Evolutionary conservation across 768 basidiomycete genomes (phyloP), one percentile per base, ranked within the genome.

Genomic region (Psilocybe sp.): DNA sequence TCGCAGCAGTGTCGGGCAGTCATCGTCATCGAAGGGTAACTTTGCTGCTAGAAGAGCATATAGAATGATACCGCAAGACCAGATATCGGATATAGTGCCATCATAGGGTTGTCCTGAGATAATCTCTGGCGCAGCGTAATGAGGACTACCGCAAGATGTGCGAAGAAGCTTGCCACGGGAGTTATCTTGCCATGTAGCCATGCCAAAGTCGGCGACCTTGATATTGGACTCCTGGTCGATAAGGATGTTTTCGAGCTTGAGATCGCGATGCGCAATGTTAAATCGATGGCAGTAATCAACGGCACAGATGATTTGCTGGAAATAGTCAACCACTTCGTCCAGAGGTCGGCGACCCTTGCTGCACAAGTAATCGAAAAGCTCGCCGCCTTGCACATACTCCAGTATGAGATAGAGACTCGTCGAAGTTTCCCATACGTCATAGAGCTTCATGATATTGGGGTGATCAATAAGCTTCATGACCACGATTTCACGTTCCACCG

Each of bases 381-480:
- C 95, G 53, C 95, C 95, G 51, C 91, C 92, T 56, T 93, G 88
- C 54, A 95, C 85, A 66, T 95, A 97, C 71, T 98, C 95, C 59
- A 96, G 84, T 59, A 98, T 87, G 52, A 98, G 83, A 66, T 83
- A 97, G 56, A 96, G 80, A 51, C 95, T 85, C 31, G 81, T 79
- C 4, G 87, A 87, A 0, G 93, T 94, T 69, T 98, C 94, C 92
- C 92, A 98, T 54, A 98, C 94, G 63, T 98, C 95, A 71, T 93
- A 95, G 23, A 98, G 80, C 50, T 84, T 86, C 81, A 97, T 82
- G 56, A 98, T 84, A 66, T 96, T 94, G 2, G 94, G 94, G 63
- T 98, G 93, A 55, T 95, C 87, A 57, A 97, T 87, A 54, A 97
- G 83, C 68, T 97, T 98, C 94, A 98, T 95, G 62, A 97, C 86